A percentile compares a stretch with the other conserved stretches of the same genome.
Evolutionary conservation across 2,329 filamentous ascomycete genomes (phyloP).

Genomic region (Penicillium sp.): DNA sequence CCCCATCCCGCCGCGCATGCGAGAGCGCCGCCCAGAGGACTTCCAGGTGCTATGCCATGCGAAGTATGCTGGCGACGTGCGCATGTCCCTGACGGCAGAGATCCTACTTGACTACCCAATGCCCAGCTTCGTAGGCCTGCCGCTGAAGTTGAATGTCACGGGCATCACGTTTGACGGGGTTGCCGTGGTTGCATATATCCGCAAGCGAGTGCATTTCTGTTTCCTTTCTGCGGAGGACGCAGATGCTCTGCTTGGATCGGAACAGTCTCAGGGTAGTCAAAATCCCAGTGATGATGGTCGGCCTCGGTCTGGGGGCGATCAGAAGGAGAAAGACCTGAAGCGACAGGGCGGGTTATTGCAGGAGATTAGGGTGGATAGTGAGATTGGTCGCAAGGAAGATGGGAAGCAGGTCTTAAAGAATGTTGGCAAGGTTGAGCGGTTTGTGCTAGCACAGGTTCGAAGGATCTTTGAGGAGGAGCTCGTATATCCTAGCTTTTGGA

Average conservation of each 20-base stretch:
- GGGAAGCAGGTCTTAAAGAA: constrained; percentile 97
- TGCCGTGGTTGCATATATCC: constrained; percentile 86
- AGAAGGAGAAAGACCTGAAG: constrained; percentile 54
- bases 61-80: constrained; percentile 81
- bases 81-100: constrained; percentile 85
- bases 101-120: constrained; percentile 97
- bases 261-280: constrained; percentile 34
- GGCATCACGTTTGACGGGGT: constrained; percentile 94
- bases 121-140: constrained; percentile 95
- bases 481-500: constrained; percentile 98
- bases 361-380: constrained; percentile 93
- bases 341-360: constrained; percentile 75
- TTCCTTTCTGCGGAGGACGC: constrained; percentile 93
- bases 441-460: constrained; percentile 92
- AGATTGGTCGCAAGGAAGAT: constrained; percentile 88
- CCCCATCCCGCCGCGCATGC: constrained; percentile 53
- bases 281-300: constrained; percentile 30
- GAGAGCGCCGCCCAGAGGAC: constrained; percentile 77
- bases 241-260: constrained; percentile 64
- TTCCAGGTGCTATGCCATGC: constrained; percentile 91
- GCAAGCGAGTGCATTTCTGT: constrained; percentile 86
- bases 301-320: constrained; percentile 34
- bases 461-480: constrained; percentile 98
- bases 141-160: constrained; percentile 90
- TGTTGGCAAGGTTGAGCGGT: constrained; percentile 96